Base-by-base conservation (phyloP, 192 early-diverging fungal genomes). In the Paraglomus brasilianum region DNA sequence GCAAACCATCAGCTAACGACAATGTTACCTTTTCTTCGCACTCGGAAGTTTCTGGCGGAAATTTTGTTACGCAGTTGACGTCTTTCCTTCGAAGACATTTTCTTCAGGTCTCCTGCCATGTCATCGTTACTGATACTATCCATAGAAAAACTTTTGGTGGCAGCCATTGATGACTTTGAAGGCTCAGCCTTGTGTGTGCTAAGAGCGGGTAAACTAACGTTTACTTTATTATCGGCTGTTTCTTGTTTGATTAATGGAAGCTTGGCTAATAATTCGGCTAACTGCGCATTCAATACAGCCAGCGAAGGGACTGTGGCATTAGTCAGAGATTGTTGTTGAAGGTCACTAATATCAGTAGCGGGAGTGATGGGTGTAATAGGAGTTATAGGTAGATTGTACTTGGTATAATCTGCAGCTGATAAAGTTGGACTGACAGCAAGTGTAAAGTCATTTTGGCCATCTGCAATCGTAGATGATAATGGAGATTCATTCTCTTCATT, bases 31-130 rank as follows among this genome's bases (percentile, higher is more conserved):
- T 94, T 94, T 81, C 91, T 83, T 57, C 92, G 84, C 49, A 87
- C 82, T 48, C 92, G 82, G 76, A 94, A 94, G 77, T 92, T 92
- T 71, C 91, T 80, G 19, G 92, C 92, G 19, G 88, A 91, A 41
- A 94, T 87, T 72, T 94, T 94, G 81, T 94, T 94, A 58, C 92
- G 81, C 74, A 93, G 76, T 79, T 91, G 90, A 22, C 92, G 83
- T 40, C 90, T 81, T 76, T 94, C 89, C 74, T 89, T 92, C 15
- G 87, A 83, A 10, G 85, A 77, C 76, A 93, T 77, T 19, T 78
- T 80, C 47, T 87, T 88, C 59, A 87, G 69, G 66, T 91, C 86
- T 43, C 84, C 72, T 43, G 70, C 67, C 39, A 66, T 75, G 30
- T 45, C 45, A 63, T 47, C 60, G 14, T 62, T 44, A 8, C 15